These are phyloP conservation scores for Naganishia liquefaciens DNA, from an alignment of 1,284 basidiomycete genomes.

Conservation along the genomic window DNA sequence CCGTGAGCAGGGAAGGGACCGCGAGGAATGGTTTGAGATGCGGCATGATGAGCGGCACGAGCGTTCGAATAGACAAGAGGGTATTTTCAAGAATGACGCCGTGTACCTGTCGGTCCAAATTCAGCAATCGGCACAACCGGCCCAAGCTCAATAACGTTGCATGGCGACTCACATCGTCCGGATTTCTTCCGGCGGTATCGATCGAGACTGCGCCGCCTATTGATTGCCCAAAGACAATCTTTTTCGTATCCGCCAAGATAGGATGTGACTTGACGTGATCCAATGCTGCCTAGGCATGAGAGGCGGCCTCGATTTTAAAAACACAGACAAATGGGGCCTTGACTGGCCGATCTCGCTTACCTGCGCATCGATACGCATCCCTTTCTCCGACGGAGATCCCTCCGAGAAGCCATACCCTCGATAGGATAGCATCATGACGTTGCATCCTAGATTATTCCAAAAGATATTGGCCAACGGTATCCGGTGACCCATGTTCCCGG, in stretches of 20 bases:
- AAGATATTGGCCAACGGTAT: slow-evolving; percentile 87
- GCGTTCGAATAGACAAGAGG: slow-evolving; percentile 74
- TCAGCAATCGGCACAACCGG: not conserved
- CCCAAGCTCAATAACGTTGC: not conserved
- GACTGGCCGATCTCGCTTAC: slow-evolving; percentile 53
- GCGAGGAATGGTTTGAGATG: slow-evolving; percentile 62
- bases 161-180: slow-evolving; percentile 60
- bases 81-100: slow-evolving; percentile 84
- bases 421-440: slow-evolving; percentile 53
- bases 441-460: slow-evolving; percentile 70
- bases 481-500: slow-evolving; percentile 66
- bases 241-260: slow-evolving; percentile 65
- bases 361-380: slow-evolving; percentile 77
- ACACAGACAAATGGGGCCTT: not conserved
- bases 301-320: not conserved
- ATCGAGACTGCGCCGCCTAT: slow-evolving; percentile 95
- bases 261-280: slow-evolving; percentile 74
- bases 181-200: slow-evolving; percentile 79
- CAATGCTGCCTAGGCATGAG: slow-evolving; percentile 58
- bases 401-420: slow-evolving; percentile 74
- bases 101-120: slow-evolving; percentile 59
- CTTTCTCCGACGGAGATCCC: slow-evolving; percentile 78
- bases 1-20: slow-evolving; percentile 46
- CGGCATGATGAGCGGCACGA: slow-evolving; percentile 80
- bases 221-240: slow-evolving; percentile 87